Conservation (phyloP, 805 yeast species). For the Sporopachydermia lactativora region DNA sequence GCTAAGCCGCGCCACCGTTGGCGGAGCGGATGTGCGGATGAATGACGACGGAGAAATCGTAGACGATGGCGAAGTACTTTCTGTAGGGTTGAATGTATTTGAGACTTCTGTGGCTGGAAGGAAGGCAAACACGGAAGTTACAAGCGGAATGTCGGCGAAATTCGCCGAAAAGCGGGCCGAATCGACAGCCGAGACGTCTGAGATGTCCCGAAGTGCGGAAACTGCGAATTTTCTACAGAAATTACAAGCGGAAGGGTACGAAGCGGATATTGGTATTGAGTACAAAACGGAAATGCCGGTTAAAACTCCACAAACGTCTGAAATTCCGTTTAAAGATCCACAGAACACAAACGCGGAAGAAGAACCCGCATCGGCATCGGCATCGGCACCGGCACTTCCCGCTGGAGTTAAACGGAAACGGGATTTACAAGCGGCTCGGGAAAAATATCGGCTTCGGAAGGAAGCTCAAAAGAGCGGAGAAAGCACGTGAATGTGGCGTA, state of each 20-base stretch:
- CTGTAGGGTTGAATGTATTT: conserved; percentile 15
- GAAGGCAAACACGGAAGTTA: neutral
- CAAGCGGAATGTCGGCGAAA: neutral
- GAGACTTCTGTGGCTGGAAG: conserved; percentile 3
- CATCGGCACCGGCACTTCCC: no score
- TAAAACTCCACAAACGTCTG: no score
- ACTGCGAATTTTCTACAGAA: no score
- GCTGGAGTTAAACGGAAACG: neutral
- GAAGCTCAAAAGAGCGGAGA: no score
- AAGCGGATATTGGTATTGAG: neutral
- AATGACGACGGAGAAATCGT: conserved; percentile 17
- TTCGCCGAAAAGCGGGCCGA: neutral
- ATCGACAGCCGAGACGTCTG: neutral
- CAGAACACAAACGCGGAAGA: no score
- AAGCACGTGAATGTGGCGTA: no score
- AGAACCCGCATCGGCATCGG: conserved; percentile 6
- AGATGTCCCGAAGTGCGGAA: neutral
- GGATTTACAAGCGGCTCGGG: conserved; percentile 11
- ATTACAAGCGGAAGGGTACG: neutral
- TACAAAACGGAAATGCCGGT: no score
- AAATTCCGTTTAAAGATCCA: no score
- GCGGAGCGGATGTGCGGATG: conserved; percentile 11
- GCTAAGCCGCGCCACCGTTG: conserved; percentile 6
- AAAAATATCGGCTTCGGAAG: conserved; percentile 16
- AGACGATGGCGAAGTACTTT: conserved; percentile 14